These are phyloP conservation scores for Epichloe festucae DNA, from an alignment of 2,329 filamentous ascomycete genomes.

Conservation along the genomic window DNA sequence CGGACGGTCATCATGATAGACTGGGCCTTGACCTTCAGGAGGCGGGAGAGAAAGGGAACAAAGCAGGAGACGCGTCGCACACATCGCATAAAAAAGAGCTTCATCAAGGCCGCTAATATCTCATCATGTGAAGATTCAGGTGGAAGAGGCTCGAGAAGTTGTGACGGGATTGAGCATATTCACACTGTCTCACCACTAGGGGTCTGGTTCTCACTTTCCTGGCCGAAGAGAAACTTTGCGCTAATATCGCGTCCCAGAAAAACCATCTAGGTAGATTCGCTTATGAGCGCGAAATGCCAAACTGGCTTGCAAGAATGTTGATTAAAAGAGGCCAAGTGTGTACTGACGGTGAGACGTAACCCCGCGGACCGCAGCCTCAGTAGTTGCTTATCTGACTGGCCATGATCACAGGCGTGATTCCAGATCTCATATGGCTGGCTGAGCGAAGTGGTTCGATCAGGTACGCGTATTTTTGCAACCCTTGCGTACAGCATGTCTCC, in stretches of 20 bases:
- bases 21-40: neutral
- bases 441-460: constrained; percentile 48
- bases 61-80: neutral
- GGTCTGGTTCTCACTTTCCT: neutral
- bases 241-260: constrained; percentile 5
- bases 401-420: constrained; percentile 38
- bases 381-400: neutral
- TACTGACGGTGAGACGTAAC: constrained; percentile 3
- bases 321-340: constrained; percentile 3
- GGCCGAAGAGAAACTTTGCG: neutral
- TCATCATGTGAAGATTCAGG: neutral
- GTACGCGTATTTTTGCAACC: constrained; percentile 69
- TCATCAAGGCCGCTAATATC: neutral
- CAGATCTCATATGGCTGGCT: constrained; percentile 49
- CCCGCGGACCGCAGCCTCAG: neutral
- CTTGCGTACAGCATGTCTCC: constrained; percentile 63
- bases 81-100: neutral
- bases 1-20: neutral
- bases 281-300: constrained; percentile 6
- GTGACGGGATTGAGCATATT: neutral
- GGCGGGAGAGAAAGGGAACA: neutral
- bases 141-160: neutral
- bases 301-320: constrained; percentile 4
- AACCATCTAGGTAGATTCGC: constrained; percentile 5
- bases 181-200: neutral